These are phyloP conservation scores for Didymellaceae sp. DNA, from an alignment of 2,329 filamentous ascomycete genomes.

Conservation along the genomic window DNA sequence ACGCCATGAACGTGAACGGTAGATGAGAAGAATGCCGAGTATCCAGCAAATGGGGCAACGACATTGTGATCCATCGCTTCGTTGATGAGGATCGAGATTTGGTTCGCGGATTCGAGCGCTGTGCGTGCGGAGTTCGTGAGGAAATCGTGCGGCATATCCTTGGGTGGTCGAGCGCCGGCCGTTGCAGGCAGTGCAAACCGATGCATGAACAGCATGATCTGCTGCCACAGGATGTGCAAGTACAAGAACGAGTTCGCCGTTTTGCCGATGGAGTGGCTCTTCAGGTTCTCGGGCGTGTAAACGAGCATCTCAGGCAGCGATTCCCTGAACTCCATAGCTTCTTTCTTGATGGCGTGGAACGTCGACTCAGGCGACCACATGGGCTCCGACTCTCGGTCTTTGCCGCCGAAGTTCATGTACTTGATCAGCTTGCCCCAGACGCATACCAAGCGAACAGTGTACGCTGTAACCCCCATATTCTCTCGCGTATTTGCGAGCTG, in stretches of 20 bases:
- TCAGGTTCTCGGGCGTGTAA: constrained; percentile 82
- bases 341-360: constrained; percentile 72
- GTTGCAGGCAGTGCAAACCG: constrained; percentile 79
- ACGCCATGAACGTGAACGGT: constrained; percentile 94
- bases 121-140: constrained; percentile 75
- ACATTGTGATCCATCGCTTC: constrained; percentile 82
- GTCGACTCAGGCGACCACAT: constrained; percentile 85
- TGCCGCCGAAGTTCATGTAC: constrained; percentile 89
- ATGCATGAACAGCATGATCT: constrained; percentile 89
- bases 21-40: constrained; percentile 90
- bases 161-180: constrained; percentile 67
- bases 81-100: constrained; percentile 82
- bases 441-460: constrained; percentile 83
- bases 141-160: constrained; percentile 79
- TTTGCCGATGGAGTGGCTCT: constrained; percentile 81
- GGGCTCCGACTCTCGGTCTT: constrained; percentile 74
- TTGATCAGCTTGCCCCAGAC: constrained; percentile 90
- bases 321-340: constrained; percentile 73
- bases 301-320: constrained; percentile 73
- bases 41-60: constrained; percentile 90
- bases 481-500: constrained; percentile 71
- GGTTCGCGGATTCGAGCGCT: constrained; percentile 82
- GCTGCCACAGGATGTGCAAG: constrained; percentile 86
- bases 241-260: constrained; percentile 92
- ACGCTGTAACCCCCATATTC: constrained; percentile 94